Evolutionary conservation across 108 stramenopile genomes (phyloP).

Genomic region (Nannochloropsis granulata): DNA sequence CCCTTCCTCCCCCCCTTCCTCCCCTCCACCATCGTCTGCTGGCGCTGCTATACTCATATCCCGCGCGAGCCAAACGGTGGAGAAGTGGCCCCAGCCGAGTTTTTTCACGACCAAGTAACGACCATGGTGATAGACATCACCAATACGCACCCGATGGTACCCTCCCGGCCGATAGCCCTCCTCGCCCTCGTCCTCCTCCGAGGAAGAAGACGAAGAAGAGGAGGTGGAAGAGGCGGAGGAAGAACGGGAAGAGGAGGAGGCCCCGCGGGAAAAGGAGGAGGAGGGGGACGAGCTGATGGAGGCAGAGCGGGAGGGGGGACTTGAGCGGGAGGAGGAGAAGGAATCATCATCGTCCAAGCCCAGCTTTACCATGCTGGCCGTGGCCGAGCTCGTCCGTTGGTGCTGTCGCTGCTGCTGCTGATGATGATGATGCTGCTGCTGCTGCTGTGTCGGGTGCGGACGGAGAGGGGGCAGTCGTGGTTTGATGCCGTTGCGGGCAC

Average conservation of each 20-base stretch:
- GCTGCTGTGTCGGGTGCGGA: background rate
- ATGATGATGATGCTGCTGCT: background rate
- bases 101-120: conserved; percentile 90
- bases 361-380: background rate
- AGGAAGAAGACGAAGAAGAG: background rate
- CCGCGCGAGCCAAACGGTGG: conserved; percentile 89
- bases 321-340: background rate
- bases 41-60: background rate
- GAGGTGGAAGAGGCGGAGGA: background rate
- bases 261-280: background rate
- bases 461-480: background rate
- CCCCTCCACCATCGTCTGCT: background rate
- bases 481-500: background rate
- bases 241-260: background rate
- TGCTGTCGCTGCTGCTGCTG: background rate
- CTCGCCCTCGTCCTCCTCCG: background rate
- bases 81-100: conserved; percentile 98
- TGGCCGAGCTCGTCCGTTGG: background rate
- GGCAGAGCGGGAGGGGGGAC: background rate
- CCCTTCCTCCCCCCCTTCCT: background rate
- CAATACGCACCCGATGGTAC: conserved; percentile 37
- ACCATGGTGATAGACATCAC: conserved; percentile 55
- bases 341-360: background rate
- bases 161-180: background rate
- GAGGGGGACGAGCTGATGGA: background rate